A percentile compares a stretch with the other conserved stretches of the same genome.
phyloP scores from a whole-genome alignment of 768 basidiomycete species.

The Pisolithus orientalis region DNA sequence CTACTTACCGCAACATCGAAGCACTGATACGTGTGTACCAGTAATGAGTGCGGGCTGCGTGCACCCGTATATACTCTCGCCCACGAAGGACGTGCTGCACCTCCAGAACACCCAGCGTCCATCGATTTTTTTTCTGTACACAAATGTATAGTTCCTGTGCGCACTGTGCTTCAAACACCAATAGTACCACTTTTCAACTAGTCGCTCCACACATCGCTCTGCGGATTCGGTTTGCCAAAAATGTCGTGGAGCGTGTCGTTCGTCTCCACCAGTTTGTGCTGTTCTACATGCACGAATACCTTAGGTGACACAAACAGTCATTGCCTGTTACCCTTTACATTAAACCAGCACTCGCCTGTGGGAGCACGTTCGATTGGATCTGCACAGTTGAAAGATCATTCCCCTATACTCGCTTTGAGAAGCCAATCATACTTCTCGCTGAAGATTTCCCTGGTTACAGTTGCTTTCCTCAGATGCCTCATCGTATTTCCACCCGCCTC shows the following conservation, averaged over 20 bases:
- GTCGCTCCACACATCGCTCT: neutral
- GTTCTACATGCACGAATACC: constrained; percentile 27
- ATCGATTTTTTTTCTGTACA: neutral
- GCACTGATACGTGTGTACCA: no score
- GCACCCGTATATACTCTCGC: no score
- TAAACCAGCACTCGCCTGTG: neutral
- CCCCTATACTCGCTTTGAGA: neutral
- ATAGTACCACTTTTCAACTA: neutral
- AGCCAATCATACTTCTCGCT: neutral
- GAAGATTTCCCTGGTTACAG: neutral
- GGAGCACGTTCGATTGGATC: neutral
- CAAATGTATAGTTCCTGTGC: no score
- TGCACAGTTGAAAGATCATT: neutral
- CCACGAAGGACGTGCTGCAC: no score
- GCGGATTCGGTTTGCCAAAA: neutral
- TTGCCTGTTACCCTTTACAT: neutral
- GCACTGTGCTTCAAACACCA: no score
- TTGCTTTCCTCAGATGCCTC: neutral
- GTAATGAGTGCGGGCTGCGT: no score
- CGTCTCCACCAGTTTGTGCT: constrained; percentile 25
- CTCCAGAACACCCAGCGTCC: neutral
- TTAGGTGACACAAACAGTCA: neutral
- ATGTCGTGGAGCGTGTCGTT: neutral
- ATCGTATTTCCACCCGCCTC: constrained; percentile 25
- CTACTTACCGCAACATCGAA: no score